These are phyloP conservation scores for Delphinella strobiligena DNA, from an alignment of 2,329 filamentous ascomycete genomes.

Conservation along the genomic window DNA sequence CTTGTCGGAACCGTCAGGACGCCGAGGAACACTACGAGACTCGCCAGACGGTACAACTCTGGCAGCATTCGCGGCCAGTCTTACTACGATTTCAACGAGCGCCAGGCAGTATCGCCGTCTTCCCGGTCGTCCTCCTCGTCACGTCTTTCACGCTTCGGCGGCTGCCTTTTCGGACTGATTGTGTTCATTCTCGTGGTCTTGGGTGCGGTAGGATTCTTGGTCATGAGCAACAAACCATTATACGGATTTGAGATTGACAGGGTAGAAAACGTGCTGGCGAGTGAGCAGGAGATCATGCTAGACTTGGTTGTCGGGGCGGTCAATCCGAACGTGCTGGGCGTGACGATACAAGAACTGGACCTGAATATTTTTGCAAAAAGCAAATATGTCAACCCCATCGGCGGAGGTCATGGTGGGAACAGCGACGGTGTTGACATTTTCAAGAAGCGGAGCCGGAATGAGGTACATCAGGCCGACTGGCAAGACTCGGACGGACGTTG, in stretches of 20 bases:
- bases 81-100: conserved; percentile 13
- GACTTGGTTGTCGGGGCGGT: conserved; percentile 78
- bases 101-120: background rate
- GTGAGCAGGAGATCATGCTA: conserved; percentile 89
- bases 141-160: conserved; percentile 56
- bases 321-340: conserved; percentile 85
- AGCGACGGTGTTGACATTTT: background rate
- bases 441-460: background rate
- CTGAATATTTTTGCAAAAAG: conserved; percentile 92
- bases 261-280: conserved; percentile 83
- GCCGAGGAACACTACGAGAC: conserved; percentile 37
- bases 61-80: conserved; percentile 40
- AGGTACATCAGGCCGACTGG: conserved; percentile 5
- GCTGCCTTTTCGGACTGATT: conserved; percentile 72
- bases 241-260: conserved; percentile 64
- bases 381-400: conserved; percentile 56
- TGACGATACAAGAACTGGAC: conserved; percentile 76
- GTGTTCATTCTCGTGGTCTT: conserved; percentile 71
- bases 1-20: conserved; percentile 56
- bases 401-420: conserved; percentile 1
- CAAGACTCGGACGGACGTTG: conserved; percentile 12
- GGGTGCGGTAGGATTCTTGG: conserved; percentile 78
- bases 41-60: conserved; percentile 41
- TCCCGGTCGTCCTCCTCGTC: conserved; percentile 3
- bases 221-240: conserved; percentile 82